These are phyloP conservation scores for Aphanomyces astaci DNA, from an alignment of 352 stramenopile genomes.

Conservation along the genomic window DNA sequence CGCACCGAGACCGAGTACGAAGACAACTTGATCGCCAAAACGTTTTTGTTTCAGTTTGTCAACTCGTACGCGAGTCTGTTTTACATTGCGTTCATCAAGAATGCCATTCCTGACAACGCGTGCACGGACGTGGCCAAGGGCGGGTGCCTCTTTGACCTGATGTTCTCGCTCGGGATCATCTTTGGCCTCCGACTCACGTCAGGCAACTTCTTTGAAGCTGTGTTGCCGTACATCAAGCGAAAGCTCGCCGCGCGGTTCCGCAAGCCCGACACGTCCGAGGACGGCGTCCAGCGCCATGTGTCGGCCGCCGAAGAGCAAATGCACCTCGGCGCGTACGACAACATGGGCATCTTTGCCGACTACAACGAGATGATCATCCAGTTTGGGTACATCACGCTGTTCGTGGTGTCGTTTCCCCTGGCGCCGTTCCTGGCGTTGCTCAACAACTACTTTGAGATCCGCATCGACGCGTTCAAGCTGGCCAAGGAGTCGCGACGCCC, in stretches of 20 bases:
- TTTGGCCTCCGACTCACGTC: slow-evolving; percentile 61
- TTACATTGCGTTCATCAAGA: slow-evolving; percentile 83
- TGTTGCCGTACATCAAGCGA: slow-evolving; percentile 63
- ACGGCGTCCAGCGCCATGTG: slow-evolving; percentile 29
- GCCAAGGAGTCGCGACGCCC: slow-evolving; percentile 62
- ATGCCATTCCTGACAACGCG: slow-evolving; percentile 32
- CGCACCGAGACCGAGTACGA: slow-evolving; percentile 94
- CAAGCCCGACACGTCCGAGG: slow-evolving; percentile 32
- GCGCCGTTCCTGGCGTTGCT: slow-evolving; percentile 81
- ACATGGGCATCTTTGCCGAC: slow-evolving; percentile 73
- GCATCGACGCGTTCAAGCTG: slow-evolving; percentile 83
- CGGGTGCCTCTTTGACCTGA: slow-evolving; percentile 68
- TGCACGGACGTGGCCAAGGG: slow-evolving; percentile 38
- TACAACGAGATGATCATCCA: slow-evolving; percentile 87
- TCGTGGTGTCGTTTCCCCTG: slow-evolving; percentile 88
- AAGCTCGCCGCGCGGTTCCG: slow-evolving; percentile 29
- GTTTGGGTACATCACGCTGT: slow-evolving; percentile 84
- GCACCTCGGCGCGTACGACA: slow-evolving; percentile 54
- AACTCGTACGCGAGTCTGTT: slow-evolving; percentile 78
- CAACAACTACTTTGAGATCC: slow-evolving; percentile 91
- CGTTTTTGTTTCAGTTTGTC: slow-evolving; percentile 77
- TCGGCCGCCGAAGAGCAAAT: slow-evolving; percentile 57
- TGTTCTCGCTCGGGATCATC: slow-evolving; percentile 67
- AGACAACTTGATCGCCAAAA: slow-evolving; percentile 83
- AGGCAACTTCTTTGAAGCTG: slow-evolving; percentile 70